Percentiles rank a stretch among this genome's conserved stretches.
Conservation (phyloP, 441 rosid genomes). For the Gossypium lobatum region DNA sequence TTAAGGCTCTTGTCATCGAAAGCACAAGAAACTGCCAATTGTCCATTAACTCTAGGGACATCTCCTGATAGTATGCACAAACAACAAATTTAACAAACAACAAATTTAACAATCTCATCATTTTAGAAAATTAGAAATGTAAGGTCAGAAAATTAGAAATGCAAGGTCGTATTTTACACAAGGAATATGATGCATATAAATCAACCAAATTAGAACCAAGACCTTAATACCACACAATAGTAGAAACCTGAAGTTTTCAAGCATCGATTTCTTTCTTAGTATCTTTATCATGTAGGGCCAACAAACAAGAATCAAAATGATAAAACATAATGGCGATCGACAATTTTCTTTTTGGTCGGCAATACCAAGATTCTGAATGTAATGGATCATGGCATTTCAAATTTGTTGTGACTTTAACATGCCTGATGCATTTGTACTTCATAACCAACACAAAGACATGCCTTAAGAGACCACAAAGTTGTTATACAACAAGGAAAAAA, state of each 20-base stretch:
- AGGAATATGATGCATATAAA: not conserved
- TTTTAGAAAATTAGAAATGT: no score
- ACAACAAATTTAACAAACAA: conserved; percentile 5
- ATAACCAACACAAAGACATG: not conserved
- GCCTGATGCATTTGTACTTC: not conserved
- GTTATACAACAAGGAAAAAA: not conserved
- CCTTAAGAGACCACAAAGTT: no score
- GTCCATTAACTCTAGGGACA: conserved; percentile 90
- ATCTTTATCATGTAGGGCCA: not conserved
- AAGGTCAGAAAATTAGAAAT: not conserved
- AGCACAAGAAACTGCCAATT: conserved; percentile 91
- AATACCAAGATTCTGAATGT: not conserved
- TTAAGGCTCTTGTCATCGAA: conserved; percentile 92
- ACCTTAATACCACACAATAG: not conserved
- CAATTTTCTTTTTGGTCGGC: not conserved
- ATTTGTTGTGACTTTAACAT: not conserved
- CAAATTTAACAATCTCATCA: no score
- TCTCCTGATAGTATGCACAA: conserved; percentile 47
- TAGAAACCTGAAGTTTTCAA: not conserved
- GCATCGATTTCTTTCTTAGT: not conserved
- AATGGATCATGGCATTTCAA: not conserved
- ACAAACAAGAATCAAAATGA: not conserved
- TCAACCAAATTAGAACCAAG: not conserved
- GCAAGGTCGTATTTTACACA: not conserved
- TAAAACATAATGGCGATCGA: not conserved